Evolutionary conservation across 192 early-diverging fungal genomes (phyloP).

Genomic region (Dimargaris cristalligena): DNA sequence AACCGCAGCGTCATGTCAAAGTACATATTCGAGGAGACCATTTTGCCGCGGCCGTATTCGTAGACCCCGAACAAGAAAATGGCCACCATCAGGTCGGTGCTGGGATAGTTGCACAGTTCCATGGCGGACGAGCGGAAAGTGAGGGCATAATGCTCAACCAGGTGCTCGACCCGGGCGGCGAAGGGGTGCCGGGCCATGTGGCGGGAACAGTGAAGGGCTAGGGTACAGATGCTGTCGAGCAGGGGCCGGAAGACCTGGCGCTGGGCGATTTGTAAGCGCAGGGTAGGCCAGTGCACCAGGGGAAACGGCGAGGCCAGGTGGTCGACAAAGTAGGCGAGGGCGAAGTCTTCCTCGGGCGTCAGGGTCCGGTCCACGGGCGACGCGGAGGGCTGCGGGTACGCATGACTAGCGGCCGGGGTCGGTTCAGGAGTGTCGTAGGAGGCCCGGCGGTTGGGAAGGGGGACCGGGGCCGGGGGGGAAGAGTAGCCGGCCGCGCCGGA

Average conservation of each 20-base stretch:
- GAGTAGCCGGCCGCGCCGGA: background rate
- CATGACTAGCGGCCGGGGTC: background rate
- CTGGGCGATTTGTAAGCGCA: background rate
- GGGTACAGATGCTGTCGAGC: background rate
- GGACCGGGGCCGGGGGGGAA: background rate
- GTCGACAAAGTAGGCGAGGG: background rate
- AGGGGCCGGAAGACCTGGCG: background rate
- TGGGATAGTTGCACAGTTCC: slow-evolving; percentile 7
- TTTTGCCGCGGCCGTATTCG: slow-evolving; percentile 7
- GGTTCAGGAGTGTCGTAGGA: background rate
- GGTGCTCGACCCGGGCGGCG: no score
- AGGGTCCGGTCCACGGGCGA: background rate
- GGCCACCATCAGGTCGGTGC: background rate
- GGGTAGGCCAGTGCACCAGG: background rate
- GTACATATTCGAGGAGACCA: background rate
- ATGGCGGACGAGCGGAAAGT: background rate
- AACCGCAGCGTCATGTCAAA: slow-evolving; percentile 6
- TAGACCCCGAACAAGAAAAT: background rate
- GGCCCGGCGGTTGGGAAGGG: background rate
- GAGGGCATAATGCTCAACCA: background rate
- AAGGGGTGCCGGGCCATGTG: background rate
- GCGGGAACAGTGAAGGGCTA: background rate
- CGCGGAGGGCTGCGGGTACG: background rate
- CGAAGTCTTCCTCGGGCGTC: background rate
- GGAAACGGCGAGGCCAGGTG: background rate